Base-by-base conservation (phyloP, 1,284 basidiomycete genomes). In the Stereum hirsutum region DNA sequence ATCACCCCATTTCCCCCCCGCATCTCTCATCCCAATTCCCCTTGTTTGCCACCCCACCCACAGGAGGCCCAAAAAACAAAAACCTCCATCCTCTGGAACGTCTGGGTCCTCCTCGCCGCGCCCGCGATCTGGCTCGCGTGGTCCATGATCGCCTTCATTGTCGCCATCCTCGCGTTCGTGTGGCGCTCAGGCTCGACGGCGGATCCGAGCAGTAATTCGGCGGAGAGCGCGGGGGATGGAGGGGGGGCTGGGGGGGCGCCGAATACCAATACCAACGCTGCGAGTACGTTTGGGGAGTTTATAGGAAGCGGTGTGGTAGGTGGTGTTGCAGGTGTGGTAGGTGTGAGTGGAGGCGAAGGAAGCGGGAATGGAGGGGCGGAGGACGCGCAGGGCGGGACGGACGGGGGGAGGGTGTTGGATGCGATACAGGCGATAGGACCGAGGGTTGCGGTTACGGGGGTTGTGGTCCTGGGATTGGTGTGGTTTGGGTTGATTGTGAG, bases 91-190 rank as follows among this genome's bases (percentile, higher is more conserved):
- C 69, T 74, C 58, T 89, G 85, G 85, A 89, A 88, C 49, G 80
- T 85, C 11, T 89, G 85, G 86, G 79, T 87, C 1, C 54, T 89
- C 7, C 64, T 89, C 12, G 75, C 81, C 1, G 78, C 84, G 63
- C 85, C 85, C 0, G 77, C 72, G 0, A 64, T 87, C 12, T 89
- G 81, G 77, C 72, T 89, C 48, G 71, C 81, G 14, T 89, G 84
- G 82, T 78, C 82, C 0, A 80, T 88, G 71, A 63, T 84, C 14
- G 65, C 77, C 39, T 88, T 88, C 60, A 61, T 81, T 49, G 58
- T 69, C 4, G 65, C 80, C n/a, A 81, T 88, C 49, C 64, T 86
- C 15, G 69, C 76, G 4, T 88, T 75, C 51, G 75, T 85, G 32
- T 88, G 84, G 84, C 74, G 81, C 34, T 76, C 75, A 0, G 83